Evolutionary conservation across 176 grass and related monocot genomes (phyloP), one percentile per base, ranked within the genome.

Genomic region (Oryza glaberrima): DNA sequence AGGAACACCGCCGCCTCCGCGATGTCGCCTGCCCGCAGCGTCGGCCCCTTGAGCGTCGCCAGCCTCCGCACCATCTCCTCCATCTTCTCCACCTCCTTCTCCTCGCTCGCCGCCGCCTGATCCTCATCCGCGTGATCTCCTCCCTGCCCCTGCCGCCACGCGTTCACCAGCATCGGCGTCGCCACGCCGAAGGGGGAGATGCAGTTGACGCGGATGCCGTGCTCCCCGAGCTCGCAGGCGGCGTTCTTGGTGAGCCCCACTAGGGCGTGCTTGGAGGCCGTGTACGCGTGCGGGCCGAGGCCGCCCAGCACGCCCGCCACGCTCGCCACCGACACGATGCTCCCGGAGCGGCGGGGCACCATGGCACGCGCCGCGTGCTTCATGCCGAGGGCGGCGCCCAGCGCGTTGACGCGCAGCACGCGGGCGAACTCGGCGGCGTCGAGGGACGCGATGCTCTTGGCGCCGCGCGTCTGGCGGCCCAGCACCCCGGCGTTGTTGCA

Each of bases 401-500:
- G 45, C 43, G 67, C 56, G 79, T 84, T 91, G 6, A 91, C 80
- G 49, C 80, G 80, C 67, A 90, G 66, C n/a, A 97, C 95, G 61
- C 63, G 81, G 77, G 88, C 90, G 75, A 97, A 91, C 92, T 97
- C 95, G 9, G 56, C 76, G 11, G 95, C 86, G 66, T 97, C 92
- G 4, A 97, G 43, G 1, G 90, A 52, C 46, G 81, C 25, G 73
- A 97, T 93, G 86, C 95, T 88, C 65, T 77, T 92, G 76, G 58
- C 79, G 0, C 2, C n/a, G 26, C 26, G 73, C 13, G 90, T 77
- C 85, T 94, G 92, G 34, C 78, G 90, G 8, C 92, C 94, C 40
- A 94, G 87, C 48, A 94, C 80, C 2, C 86, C 94, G 47, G 94
- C 92, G 84, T 94, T 97, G 85, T 90, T 92, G 85, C 74, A 82